These are phyloP conservation scores for Saccharomycopsis phalli DNA, from an alignment of 1,139 yeast genomes.

Conservation along the genomic window DNA sequence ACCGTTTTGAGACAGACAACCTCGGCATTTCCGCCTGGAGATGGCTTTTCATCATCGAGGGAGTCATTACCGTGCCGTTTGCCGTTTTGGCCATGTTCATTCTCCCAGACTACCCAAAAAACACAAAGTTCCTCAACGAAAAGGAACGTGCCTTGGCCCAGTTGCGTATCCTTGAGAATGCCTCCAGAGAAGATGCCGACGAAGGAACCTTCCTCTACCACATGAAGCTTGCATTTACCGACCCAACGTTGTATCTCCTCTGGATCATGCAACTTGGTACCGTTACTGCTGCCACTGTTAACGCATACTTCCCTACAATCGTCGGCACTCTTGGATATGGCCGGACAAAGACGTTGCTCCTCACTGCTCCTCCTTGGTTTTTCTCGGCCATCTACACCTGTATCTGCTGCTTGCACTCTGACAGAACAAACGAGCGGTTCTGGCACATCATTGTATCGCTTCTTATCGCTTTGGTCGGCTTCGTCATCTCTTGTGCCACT, in stretches of 20 bases:
- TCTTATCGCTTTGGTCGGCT: conserved; percentile 36
- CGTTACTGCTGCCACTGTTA: conserved; percentile 18
- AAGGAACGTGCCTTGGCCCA: conserved; percentile 18
- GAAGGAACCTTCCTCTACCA: conserved; percentile 7
- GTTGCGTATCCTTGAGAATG: conserved; percentile 13
- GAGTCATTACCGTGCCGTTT: conserved; percentile 46
- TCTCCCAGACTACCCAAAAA: conserved; percentile 16
- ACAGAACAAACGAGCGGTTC: conserved; percentile 47
- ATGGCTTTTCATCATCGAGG: conserved; percentile 56
- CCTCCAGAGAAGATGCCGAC: conserved; percentile 13
- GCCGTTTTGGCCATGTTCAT: conserved; percentile 25
- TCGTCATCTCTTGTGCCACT: conserved; percentile 47
- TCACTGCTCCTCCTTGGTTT: conserved; percentile 55
- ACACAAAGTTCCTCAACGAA: conserved; percentile 12
- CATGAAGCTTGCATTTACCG: conserved; percentile 9
- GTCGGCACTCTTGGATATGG: conserved; percentile 45
- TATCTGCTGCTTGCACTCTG: conserved; percentile 50
- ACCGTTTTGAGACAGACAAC: conserved; percentile 23
- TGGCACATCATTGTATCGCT: conserved; percentile 43
- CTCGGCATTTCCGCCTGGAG: conserved; percentile 42
- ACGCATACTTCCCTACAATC: conserved; percentile 42
- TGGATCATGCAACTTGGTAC: conserved; percentile 35
- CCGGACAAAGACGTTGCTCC: conserved; percentile 41
- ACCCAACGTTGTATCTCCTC: conserved; percentile 28
- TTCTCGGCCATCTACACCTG: conserved; percentile 46